A percentile compares a stretch with the other conserved stretches of the same genome.
phyloP scores from a whole-genome alignment of 257 asterid species.

The Solanum phureja region DNA sequence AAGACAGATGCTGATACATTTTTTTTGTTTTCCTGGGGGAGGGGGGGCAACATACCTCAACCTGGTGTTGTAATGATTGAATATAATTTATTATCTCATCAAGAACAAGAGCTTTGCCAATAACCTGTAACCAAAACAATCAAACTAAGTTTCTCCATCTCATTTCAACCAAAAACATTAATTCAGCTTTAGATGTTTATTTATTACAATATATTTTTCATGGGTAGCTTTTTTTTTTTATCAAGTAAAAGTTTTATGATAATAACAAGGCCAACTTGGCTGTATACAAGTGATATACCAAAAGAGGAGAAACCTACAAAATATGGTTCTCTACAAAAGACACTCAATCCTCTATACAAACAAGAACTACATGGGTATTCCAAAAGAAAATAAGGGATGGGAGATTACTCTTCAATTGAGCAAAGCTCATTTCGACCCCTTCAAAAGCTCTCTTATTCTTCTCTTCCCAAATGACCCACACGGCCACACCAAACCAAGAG shows the following conservation, averaged over 20 bases:
- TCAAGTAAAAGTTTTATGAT: background rate
- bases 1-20: background rate
- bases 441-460: background rate
- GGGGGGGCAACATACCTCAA: conserved; percentile 41
- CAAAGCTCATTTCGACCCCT: background rate
- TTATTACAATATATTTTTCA: background rate
- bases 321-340: background rate
- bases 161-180: background rate
- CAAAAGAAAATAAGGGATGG: background rate
- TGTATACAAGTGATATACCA: background rate
- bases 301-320: background rate
- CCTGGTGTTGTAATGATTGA: conserved; percentile 83
- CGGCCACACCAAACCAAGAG: no score
- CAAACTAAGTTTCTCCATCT: background rate
- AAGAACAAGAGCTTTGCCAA: conserved; percentile 80
- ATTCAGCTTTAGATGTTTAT: background rate
- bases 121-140: conserved; percentile 41
- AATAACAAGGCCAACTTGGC: background rate
- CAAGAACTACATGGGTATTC: background rate
- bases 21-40: background rate
- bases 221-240: background rate
- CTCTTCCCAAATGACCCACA: background rate
- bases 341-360: background rate
- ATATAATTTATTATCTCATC: conserved; percentile 87
- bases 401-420: background rate